Evolutionary conservation across 2,329 filamentous ascomycete species (phyloP).

Genomic region (Diplocarpon rosae): DNA sequence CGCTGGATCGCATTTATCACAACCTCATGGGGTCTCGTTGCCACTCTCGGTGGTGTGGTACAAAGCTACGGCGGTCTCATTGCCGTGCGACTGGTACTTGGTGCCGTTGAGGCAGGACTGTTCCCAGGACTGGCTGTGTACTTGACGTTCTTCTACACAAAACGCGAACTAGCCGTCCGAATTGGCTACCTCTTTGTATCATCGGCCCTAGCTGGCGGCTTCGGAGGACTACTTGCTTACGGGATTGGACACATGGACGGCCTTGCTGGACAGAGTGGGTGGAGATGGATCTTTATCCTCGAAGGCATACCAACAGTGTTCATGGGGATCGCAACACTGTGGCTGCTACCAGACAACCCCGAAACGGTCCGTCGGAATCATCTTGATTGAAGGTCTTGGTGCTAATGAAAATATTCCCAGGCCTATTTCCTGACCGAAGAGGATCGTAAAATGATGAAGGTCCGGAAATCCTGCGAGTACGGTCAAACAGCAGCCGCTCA

Average conservation of each 20-base stretch:
- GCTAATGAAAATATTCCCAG: not conserved
- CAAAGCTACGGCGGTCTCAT: slow-evolving; percentile 42
- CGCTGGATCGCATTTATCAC: slow-evolving; percentile 38
- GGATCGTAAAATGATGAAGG: slow-evolving; percentile 31
- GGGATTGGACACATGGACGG: slow-evolving; percentile 54
- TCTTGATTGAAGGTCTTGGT: not conserved
- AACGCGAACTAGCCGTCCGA: slow-evolving; percentile 47
- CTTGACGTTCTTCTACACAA: slow-evolving; percentile 53
- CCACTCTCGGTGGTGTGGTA: slow-evolving; percentile 42
- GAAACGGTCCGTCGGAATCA: slow-evolving; percentile 35
- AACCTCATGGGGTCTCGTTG: slow-evolving; percentile 38
- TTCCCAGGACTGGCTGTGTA: slow-evolving; percentile 49
- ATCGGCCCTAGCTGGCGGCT: slow-evolving; percentile 51
- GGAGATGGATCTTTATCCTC: slow-evolving; percentile 50
- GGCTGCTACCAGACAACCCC: slow-evolving; percentile 46
- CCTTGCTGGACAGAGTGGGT: slow-evolving; percentile 43
- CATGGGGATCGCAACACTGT: slow-evolving; percentile 43
- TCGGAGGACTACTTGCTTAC: slow-evolving; percentile 53
- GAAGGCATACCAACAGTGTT: slow-evolving; percentile 45
- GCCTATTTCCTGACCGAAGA: slow-evolving; percentile 38
- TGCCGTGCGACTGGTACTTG: slow-evolving; percentile 44
- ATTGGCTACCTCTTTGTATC: slow-evolving; percentile 52
- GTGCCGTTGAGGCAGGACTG: slow-evolving; percentile 45
- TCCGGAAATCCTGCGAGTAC: slow-evolving; percentile 33
- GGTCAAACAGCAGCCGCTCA: slow-evolving; percentile 38